phyloP scores from a whole-genome alignment of 805 yeast genomes.

The Millerozyma miso region DNA sequence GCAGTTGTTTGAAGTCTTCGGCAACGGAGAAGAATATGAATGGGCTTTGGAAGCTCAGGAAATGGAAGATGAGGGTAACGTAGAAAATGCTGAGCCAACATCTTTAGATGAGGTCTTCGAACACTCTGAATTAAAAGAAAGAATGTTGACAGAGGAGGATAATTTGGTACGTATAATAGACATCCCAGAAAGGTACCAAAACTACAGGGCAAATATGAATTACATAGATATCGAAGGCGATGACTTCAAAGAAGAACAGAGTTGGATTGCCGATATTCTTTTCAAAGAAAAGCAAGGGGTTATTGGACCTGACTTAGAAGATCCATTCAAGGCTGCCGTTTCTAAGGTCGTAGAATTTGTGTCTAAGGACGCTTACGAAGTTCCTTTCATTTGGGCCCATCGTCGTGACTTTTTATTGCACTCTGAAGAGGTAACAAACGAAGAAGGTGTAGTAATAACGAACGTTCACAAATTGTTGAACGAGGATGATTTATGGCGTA shows the following conservation, averaged over 20 bases:
- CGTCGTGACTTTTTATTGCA: slow-evolving; percentile 82
- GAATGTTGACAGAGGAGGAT: slow-evolving; percentile 89
- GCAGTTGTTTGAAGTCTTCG: slow-evolving; percentile 91
- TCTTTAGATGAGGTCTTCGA: slow-evolving; percentile 89
- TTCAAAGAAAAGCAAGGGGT: slow-evolving; percentile 50
- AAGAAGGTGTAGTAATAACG: slow-evolving; percentile 31
- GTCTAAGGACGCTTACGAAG: slow-evolving; percentile 76
- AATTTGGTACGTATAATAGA: slow-evolving; percentile 82
- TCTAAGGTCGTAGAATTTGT: slow-evolving; percentile 67
- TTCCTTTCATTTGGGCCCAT: slow-evolving; percentile 93
- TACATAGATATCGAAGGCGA: slow-evolving; percentile 64
- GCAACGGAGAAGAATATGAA: slow-evolving; percentile 94
- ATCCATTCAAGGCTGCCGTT: slow-evolving; percentile 66
- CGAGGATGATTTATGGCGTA: slow-evolving; percentile 91
- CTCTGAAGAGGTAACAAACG: slow-evolving; percentile 43
- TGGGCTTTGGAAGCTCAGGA: slow-evolving; percentile 96
- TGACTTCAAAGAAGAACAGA: slow-evolving; percentile 68
- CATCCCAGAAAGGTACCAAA: slow-evolving; percentile 89
- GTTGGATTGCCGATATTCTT: slow-evolving; percentile 73
- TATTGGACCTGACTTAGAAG: slow-evolving; percentile 34
- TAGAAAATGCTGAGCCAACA: slow-evolving; percentile 51
- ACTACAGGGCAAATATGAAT: slow-evolving; percentile 61
- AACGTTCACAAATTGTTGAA: slow-evolving; percentile 50
- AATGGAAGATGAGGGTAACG: slow-evolving; percentile 51
- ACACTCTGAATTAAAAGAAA: slow-evolving; percentile 85